Base-by-base conservation (phyloP, 176 grass and related monocot genomes). In the Melocanna baccifera region DNA sequence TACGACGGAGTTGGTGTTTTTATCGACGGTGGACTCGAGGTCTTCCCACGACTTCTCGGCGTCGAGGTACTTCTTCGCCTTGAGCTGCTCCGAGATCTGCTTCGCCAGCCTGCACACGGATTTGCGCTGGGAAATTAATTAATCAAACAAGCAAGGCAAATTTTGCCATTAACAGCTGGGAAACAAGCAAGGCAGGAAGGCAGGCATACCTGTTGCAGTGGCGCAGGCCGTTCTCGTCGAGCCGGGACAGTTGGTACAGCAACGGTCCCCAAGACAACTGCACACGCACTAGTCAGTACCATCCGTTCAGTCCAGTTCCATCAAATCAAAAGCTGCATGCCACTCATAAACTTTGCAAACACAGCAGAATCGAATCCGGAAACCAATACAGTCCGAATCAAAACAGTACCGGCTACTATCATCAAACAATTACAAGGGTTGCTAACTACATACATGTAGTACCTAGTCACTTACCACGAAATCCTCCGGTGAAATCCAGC, bases 401-500 rank as follows among this genome's bases (percentile, higher is more conserved):
- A 62, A 57, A n/a, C 53, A 22, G 7, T 3, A 3, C 19, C 9
- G 2, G 12, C 4, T 4, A 4, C 13, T 5, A 48, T 9, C 52
- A 55, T 22, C 39, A 40, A 40, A 40, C 39, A 40, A 1, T 40
- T 40, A 40, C 12, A 2, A 69, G 34, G 26, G 9, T 7, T 16
- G 50, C 40, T 15, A 29, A 59, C 46, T 34, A 3, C 0, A 48
- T 48, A 5, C 39, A 40, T 46, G 43, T 10, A 46, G 43, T 19
- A 7, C 16, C 6, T 19, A 4, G 16, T 8, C 1, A 87, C 36
- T 80, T 30, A 92, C 91, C 89, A 98, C 93, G 69, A 69, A 98
- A 80, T 95, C 89, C 62, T 92, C 43, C 5, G 96, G 96, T 0
- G 96, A 98, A 85, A 98, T 98, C 96, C 96, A 98, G 84, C 91